phyloP scores from a whole-genome alignment of 257 asterid species.

The Penstemon davidsonii region DNA sequence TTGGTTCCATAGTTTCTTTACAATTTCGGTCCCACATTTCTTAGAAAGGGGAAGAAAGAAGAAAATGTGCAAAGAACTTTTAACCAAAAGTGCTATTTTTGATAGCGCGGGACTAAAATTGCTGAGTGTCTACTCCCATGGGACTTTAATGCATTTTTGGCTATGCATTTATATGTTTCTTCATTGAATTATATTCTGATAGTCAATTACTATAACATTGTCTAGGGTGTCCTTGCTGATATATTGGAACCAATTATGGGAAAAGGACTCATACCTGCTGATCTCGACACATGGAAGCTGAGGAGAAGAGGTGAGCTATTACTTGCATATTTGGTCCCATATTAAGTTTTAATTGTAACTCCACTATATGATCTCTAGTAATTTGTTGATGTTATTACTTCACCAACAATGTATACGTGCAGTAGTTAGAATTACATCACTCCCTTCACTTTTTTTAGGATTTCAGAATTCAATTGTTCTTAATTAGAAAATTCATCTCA shows the following conservation, averaged over 20 bases:
- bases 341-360: background rate
- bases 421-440: background rate
- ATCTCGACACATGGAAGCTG: conserved; percentile 93
- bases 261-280: conserved; percentile 98
- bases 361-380: background rate
- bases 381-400: conserved; percentile 2
- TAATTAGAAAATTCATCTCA: background rate
- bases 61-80: too few species aligned
- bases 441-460: background rate
- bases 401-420: background rate
- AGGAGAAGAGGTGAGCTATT: conserved; percentile 80
- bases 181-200: conserved; percentile 14
- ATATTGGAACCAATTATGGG: conserved; percentile 99
- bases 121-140: too few species aligned
- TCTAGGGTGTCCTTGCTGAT: conserved; percentile 96
- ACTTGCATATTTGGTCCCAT: conserved; percentile 19
- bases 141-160: too few species aligned
- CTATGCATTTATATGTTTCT: background rate
- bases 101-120: too few species aligned
- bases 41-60: too few species aligned
- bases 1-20: too few species aligned
- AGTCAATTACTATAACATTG: conserved; percentile 18
- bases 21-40: too few species aligned
- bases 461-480: background rate
- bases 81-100: too few species aligned